Conservation (phyloP, 2,329 filamentous ascomycete species). For the Sporothrix dimorphospora region DNA sequence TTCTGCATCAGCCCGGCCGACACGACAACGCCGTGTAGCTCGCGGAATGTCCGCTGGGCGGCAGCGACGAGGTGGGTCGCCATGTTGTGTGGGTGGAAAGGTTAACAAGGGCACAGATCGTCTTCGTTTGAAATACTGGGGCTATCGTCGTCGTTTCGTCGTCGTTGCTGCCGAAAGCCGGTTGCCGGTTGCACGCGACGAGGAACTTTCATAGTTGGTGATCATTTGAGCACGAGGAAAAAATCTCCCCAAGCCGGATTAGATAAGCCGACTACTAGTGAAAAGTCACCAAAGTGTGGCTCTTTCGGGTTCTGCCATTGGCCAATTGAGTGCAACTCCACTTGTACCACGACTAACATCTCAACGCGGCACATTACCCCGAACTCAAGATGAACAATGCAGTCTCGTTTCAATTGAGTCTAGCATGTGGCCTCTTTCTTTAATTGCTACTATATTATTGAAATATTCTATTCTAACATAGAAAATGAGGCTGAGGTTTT, state of each 20-base stretch:
- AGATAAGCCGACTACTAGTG: slow-evolving; percentile 4
- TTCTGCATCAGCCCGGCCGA: slow-evolving; percentile 77
- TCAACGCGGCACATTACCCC: not conserved
- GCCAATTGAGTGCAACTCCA: not conserved
- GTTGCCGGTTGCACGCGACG: slow-evolving; percentile 10
- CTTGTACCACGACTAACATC: not conserved
- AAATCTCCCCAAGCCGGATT: slow-evolving; percentile 15
- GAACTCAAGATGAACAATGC: not conserved
- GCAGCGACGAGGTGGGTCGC: slow-evolving; percentile 42
- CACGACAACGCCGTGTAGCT: slow-evolving; percentile 71
- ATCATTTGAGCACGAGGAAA: slow-evolving; percentile 1
- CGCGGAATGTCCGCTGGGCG: slow-evolving; percentile 51
- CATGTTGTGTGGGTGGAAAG: slow-evolving; percentile 39
- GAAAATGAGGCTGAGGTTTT: no score
- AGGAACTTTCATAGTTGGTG: not conserved
- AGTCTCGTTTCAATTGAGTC: not conserved
- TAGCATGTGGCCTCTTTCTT: no score
- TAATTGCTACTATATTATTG: no score
- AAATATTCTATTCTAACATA: no score
- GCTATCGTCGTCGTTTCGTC: not conserved
- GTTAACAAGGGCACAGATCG: not conserved
- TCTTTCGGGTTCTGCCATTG: slow-evolving; percentile 1
- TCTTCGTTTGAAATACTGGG: not conserved
- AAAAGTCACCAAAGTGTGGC: not conserved
- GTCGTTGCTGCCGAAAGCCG: not conserved